These are phyloP conservation scores for Solanum medicagineum DNA, from an alignment of 257 asterid genomes.

Conservation along the genomic window DNA sequence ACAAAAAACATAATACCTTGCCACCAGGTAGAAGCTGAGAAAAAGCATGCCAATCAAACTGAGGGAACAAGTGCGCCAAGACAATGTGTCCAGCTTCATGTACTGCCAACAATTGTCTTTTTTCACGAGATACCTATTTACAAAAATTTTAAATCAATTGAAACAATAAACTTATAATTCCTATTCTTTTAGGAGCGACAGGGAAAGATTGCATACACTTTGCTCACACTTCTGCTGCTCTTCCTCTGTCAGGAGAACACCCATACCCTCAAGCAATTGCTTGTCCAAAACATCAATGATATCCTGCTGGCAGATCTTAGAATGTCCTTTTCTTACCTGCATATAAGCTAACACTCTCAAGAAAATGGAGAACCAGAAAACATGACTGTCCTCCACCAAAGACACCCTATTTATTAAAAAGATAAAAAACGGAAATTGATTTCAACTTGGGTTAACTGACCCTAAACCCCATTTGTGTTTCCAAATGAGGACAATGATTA, in stretches of 20 bases:
- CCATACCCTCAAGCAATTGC: conserved; percentile 99
- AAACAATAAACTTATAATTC: background rate
- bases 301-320: conserved; percentile 79
- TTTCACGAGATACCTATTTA: conserved; percentile 63
- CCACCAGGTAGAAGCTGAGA: conserved; percentile 99
- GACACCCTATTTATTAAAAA: background rate
- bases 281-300: conserved; percentile 88
- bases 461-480: background rate
- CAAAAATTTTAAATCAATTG: background rate
- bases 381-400: background rate
- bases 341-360: background rate
- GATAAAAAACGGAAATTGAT: background rate
- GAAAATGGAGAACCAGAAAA: background rate
- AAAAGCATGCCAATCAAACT: conserved; percentile 98
- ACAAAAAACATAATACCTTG: conserved; percentile 34
- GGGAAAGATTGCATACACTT: conserved; percentile 43
- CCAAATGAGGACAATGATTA: background rate
- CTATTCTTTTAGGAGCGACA: background rate
- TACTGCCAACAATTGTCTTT: conserved; percentile 77
- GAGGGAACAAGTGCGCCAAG: conserved; percentile 92
- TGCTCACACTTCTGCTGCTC: conserved; percentile 90
- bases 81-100: conserved; percentile 98
- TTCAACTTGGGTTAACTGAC: background rate
- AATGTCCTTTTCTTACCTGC: conserved; percentile 84
- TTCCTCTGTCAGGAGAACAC: conserved; percentile 98